Evolutionary conservation across 164 flowering plant species (phyloP).

Genomic region (Dillenia turbinata): DNA sequence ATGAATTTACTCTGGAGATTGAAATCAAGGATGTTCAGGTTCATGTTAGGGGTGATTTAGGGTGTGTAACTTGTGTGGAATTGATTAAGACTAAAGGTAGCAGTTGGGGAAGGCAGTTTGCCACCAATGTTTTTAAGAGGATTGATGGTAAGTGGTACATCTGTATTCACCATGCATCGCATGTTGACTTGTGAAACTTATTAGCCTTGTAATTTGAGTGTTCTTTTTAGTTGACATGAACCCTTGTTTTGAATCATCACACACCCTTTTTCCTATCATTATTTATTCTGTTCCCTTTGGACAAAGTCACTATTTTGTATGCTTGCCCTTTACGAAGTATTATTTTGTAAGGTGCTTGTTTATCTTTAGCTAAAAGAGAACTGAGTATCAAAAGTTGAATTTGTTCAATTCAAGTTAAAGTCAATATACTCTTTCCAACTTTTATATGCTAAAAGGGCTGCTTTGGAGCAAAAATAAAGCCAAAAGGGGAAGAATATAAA

Average conservation of each 20-base stretch:
- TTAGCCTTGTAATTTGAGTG: neutral
- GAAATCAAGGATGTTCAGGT: constrained; percentile 65
- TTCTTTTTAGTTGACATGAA: neutral
- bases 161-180: constrained; percentile 85
- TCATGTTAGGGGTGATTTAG: constrained; percentile 76
- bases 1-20: constrained; percentile 77
- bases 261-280: too few species aligned
- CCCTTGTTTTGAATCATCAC: neutral
- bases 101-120: constrained; percentile 93
- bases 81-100: constrained; percentile 84
- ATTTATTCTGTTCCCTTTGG: too few species aligned
- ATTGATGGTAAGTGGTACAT: constrained; percentile 79
- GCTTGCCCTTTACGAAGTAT: too few species aligned
- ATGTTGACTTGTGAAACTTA: constrained; percentile 38
- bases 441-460: too few species aligned
- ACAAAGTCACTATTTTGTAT: too few species aligned
- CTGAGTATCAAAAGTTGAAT: too few species aligned
- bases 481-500: too few species aligned
- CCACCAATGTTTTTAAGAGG: constrained; percentile 84
- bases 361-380: too few species aligned
- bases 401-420: too few species aligned
- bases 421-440: too few species aligned
- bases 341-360: too few species aligned
- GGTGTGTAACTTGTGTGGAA: constrained; percentile 77
- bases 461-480: too few species aligned